Conservation (phyloP, 306 rosid species). For the Pterocarpus macrocarpus region DNA sequence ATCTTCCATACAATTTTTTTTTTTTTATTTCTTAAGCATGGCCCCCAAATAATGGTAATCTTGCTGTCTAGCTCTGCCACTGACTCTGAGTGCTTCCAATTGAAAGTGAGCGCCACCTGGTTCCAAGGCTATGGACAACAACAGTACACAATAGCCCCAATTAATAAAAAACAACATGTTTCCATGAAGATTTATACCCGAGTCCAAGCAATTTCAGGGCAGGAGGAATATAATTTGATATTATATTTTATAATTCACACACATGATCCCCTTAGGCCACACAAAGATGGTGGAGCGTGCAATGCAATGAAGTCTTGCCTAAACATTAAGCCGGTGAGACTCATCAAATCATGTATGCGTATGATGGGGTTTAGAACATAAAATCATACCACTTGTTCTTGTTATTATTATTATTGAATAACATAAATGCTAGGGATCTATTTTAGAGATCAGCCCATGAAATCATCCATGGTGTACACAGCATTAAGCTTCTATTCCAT, state of each 20-base stretch:
- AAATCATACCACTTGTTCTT: neutral
- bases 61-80: neutral
- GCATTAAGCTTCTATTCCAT: too few species aligned
- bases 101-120: neutral
- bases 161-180: neutral
- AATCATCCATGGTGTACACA: too few species aligned
- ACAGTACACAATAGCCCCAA: neutral
- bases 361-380: neutral
- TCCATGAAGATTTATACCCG: neutral
- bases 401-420: neutral
- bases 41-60: neutral
- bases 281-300: too few species aligned
- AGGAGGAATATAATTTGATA: neutral
- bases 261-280: too few species aligned
- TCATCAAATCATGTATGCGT: neutral
- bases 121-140: neutral
- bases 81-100: neutral
- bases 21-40: neutral
- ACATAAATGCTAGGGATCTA: neutral
- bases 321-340: too few species aligned
- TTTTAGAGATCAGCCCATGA: too few species aligned
- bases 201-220: neutral
- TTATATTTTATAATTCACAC: too few species aligned
- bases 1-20: too few species aligned
- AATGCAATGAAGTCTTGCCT: too few species aligned